These are phyloP conservation scores for Colletotrichum agaves DNA, from an alignment of 2,329 filamentous ascomycete genomes.

Conservation along the genomic window DNA sequence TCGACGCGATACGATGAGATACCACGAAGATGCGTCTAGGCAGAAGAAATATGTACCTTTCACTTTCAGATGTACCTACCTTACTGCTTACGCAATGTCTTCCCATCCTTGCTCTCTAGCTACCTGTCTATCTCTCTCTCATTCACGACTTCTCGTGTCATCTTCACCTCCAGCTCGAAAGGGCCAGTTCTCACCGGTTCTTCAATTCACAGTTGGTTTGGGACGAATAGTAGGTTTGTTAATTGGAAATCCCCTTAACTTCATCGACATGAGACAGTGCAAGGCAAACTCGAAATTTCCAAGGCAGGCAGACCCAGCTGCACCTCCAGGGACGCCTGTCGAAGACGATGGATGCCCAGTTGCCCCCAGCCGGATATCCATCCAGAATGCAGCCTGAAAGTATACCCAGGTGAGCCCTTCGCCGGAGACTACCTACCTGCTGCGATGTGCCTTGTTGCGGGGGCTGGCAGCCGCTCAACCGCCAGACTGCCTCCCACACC, in stretches of 20 bases:
- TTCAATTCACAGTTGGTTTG: not conserved
- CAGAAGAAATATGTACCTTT: not conserved
- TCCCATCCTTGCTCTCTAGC: not conserved
- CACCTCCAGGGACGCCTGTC: slow-evolving; percentile 16
- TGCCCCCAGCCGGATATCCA: slow-evolving; percentile 11
- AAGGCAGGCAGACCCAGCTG: not conserved
- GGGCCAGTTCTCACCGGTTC: not conserved
- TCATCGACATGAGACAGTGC: slow-evolving; percentile 3
- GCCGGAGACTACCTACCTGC: slow-evolving; percentile 16
- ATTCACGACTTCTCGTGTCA: not conserved
- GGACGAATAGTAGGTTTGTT: not conserved
- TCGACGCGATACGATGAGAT: slow-evolving; percentile 5
- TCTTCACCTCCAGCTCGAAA: not conserved
- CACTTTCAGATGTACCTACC: slow-evolving; percentile 6
- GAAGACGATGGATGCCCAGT: slow-evolving; percentile 24
- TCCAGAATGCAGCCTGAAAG: slow-evolving; percentile 31
- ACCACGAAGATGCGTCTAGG: not conserved
- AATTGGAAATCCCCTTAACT: not conserved
- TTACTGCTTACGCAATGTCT: not conserved
- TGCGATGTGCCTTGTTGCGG: slow-evolving; percentile 28
- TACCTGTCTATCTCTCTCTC: not conserved
- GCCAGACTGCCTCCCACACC: slow-evolving; percentile 14
- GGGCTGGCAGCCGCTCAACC: slow-evolving; percentile 29
- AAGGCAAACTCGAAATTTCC: slow-evolving; percentile 2
- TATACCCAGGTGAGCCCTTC: slow-evolving; percentile 17